phyloP scores from a whole-genome alignment of 257 asterid species.

The Nicotiana obtusifolia region DNA sequence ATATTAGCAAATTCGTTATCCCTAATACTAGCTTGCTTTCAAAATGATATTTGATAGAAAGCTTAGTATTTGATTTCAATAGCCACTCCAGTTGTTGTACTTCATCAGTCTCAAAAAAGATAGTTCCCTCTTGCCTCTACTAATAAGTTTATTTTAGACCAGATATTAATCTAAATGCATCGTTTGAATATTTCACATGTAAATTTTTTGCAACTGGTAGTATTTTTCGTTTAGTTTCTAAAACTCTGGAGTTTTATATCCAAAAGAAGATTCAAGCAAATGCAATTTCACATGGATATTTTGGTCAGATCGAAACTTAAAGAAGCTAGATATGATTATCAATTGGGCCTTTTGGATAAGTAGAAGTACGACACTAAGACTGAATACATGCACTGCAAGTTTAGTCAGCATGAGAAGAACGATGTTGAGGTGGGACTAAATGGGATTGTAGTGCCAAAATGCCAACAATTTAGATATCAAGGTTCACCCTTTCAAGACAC shows the following conservation, averaged over 20 bases:
- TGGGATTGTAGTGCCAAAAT: too few relatives aligned
- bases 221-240: not conserved
- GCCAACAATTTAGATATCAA: too few relatives aligned
- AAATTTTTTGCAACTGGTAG: not conserved
- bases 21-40: not conserved
- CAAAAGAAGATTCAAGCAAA: not conserved
- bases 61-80: not conserved
- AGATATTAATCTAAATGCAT: not conserved
- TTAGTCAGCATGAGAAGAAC: too few relatives aligned
- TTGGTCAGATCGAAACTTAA: not conserved
- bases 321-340: not conserved
- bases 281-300: not conserved
- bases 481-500: too few relatives aligned
- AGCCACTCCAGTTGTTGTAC: not conserved
- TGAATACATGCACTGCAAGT: too few relatives aligned
- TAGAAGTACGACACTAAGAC: too few relatives aligned
- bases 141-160: not conserved
- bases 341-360: not conserved
- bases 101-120: not conserved
- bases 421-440: too few relatives aligned
- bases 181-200: constrained; percentile 3
- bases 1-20: not conserved
- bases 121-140: not conserved
- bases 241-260: not conserved
- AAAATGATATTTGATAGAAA: not conserved